These are phyloP conservation scores for Hemileia vastatrix DNA, from an alignment of 1,284 basidiomycete species.

Conservation along the genomic window DNA sequence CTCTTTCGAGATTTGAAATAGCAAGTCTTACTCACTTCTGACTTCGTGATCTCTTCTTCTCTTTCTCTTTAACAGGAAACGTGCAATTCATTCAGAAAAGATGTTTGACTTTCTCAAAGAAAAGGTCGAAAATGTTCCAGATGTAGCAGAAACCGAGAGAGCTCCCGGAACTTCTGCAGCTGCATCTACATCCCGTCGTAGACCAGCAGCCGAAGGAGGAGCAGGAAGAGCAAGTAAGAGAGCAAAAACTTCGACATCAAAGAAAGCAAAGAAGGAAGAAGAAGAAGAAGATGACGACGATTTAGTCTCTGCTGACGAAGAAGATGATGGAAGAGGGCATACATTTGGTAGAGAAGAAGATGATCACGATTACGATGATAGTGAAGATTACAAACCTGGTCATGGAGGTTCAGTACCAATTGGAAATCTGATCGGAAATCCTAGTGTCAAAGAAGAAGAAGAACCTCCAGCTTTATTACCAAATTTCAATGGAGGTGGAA, in stretches of 20 bases:
- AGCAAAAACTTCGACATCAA: neutral
- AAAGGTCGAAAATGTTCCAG: constrained; percentile 77
- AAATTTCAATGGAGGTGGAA: neutral
- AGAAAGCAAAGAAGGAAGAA: constrained; percentile 24
- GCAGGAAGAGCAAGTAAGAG: constrained; percentile 54
- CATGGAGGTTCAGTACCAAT: neutral
- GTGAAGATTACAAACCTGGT: neutral
- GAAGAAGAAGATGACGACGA: constrained; percentile 42
- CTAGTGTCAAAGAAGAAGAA: neutral
- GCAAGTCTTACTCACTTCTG: neutral
- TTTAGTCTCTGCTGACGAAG: constrained; percentile 37
- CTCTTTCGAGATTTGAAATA: constrained; percentile 1
- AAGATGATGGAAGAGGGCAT: constrained; percentile 1
- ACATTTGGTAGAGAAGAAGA: neutral
- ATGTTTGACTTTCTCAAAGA: constrained; percentile 94
- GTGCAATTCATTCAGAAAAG: constrained; percentile 76
- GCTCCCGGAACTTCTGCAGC: neutral
- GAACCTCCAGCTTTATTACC: neutral
- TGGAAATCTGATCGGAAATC: neutral
- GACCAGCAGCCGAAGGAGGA: constrained; percentile 44
- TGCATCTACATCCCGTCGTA: constrained; percentile 4
- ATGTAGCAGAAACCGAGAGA: constrained; percentile 54
- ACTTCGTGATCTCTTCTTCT: constrained; percentile 6
- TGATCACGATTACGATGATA: neutral
- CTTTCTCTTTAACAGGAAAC: constrained; percentile 60